phyloP scores from a whole-genome alignment of 2,329 filamentous ascomycete genomes.

The Fonsecaea nubica region DNA sequence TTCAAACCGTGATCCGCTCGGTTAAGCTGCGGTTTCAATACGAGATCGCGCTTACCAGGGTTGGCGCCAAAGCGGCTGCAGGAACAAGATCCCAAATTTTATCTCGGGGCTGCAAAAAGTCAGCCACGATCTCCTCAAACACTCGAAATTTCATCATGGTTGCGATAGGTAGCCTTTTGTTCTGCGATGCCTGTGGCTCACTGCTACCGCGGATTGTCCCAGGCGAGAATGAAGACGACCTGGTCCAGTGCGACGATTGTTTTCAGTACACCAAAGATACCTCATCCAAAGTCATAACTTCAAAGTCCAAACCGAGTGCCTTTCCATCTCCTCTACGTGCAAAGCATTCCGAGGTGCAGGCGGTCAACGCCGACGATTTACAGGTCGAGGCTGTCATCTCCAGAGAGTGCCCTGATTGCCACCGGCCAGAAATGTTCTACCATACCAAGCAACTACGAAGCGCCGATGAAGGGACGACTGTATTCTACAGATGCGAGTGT shows the following conservation, averaged over 20 bases:
- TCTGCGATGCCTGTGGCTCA: slow-evolving; percentile 92
- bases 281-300: slow-evolving; percentile 76
- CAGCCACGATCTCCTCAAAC: background rate
- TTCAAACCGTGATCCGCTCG: slow-evolving; percentile 2
- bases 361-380: slow-evolving; percentile 76
- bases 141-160: slow-evolving; percentile 66
- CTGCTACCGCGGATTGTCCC: slow-evolving; percentile 81
- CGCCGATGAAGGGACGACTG: slow-evolving; percentile 92
- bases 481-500: slow-evolving; percentile 89
- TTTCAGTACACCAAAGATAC: slow-evolving; percentile 83
- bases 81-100: background rate
- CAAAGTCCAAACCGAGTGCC: slow-evolving; percentile 83
- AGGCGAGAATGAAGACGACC: slow-evolving; percentile 65
- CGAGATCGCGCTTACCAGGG: background rate
- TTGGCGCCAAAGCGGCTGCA: background rate
- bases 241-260: slow-evolving; percentile 84
- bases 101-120: background rate
- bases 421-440: slow-evolving; percentile 80
- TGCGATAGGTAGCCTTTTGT: slow-evolving; percentile 86
- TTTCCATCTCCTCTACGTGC: slow-evolving; percentile 90
- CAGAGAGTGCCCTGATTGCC: slow-evolving; percentile 80
- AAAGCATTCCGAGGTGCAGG: slow-evolving; percentile 85
- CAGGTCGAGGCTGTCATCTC: slow-evolving; percentile 73
- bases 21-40: slow-evolving; percentile 3
- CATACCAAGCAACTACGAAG: slow-evolving; percentile 84